These are phyloP conservation scores for Aspergillus aculeatus DNA, from an alignment of 2,329 filamentous ascomycete genomes.

Conservation along the genomic window DNA sequence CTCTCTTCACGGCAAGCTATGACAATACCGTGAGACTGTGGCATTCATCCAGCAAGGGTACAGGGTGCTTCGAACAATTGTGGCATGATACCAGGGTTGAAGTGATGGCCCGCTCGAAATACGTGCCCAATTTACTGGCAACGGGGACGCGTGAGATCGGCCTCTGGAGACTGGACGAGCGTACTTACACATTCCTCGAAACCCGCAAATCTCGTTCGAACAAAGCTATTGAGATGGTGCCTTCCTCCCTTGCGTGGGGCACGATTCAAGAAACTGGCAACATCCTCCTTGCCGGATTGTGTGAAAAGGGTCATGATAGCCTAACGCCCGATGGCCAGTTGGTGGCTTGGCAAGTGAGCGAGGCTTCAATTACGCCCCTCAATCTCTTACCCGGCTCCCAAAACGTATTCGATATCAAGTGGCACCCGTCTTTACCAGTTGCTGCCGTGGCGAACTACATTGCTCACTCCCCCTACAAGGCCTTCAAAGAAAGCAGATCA, in stretches of 20 bases:
- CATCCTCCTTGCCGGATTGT: conserved; percentile 57
- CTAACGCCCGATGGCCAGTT: conserved; percentile 51
- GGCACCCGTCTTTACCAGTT: conserved; percentile 50
- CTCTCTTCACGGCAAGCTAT: conserved; percentile 56
- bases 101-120: conserved; percentile 49
- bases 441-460: conserved; percentile 57
- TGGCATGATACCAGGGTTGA: conserved; percentile 51
- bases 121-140: conserved; percentile 43
- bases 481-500: conserved; percentile 44
- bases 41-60: conserved; percentile 37
- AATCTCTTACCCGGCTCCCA: conserved; percentile 49
- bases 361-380: conserved; percentile 35
- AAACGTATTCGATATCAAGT: conserved; percentile 59
- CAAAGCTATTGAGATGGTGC: conserved; percentile 37
- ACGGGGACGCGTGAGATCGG: conserved; percentile 46
- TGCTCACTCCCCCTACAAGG: conserved; percentile 31
- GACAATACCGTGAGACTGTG: conserved; percentile 59
- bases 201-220: conserved; percentile 24
- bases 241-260: conserved; percentile 53
- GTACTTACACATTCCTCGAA: conserved; percentile 28
- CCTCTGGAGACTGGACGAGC: conserved; percentile 33
- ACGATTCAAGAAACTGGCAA: conserved; percentile 34
- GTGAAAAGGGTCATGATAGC: conserved; percentile 38
- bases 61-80: conserved; percentile 38
- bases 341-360: conserved; percentile 53